Evolutionary conservation across 1,139 yeast species (phyloP).

Genomic region (Hyphopichia pseudoburtonii): DNA sequence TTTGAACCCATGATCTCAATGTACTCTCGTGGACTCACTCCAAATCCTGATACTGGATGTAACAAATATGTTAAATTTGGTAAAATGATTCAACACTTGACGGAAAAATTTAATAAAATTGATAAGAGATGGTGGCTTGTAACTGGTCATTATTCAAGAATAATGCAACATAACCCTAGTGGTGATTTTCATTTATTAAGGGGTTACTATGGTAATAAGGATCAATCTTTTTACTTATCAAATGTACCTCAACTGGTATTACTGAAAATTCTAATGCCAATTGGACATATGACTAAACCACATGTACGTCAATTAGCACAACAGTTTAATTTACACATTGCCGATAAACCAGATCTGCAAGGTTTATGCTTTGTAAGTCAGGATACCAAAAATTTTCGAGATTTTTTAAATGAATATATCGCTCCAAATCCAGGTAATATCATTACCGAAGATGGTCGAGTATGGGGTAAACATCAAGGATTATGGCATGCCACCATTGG

Average conservation of each 20-base stretch:
- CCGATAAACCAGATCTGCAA: constrained; percentile 85
- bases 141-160: constrained; percentile 88
- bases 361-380: constrained; percentile 92
- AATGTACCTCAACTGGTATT: constrained; percentile 55
- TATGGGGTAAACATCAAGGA: constrained; percentile 84
- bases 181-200: constrained; percentile 53
- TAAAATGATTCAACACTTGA: constrained; percentile 56
- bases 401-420: constrained; percentile 74
- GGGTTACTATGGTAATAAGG: constrained; percentile 64
- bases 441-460: constrained; percentile 66
- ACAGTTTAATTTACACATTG: constrained; percentile 55
- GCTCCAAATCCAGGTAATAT: constrained; percentile 74
- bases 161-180: constrained; percentile 35
- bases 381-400: constrained; percentile 66
- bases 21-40: constrained; percentile 76
- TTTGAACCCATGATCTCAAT: constrained; percentile 85
- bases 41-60: constrained; percentile 93
- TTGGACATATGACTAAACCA: constrained; percentile 76
- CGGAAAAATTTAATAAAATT: constrained; percentile 22
- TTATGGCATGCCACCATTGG: constrained; percentile 95
- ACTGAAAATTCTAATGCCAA: constrained; percentile 64
- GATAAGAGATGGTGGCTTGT: constrained; percentile 72
- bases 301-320: constrained; percentile 68
- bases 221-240: constrained; percentile 88
- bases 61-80: constrained; percentile 88